Conservation (phyloP, 129 eudicot genomes). For the Apium graveolens region DNA sequence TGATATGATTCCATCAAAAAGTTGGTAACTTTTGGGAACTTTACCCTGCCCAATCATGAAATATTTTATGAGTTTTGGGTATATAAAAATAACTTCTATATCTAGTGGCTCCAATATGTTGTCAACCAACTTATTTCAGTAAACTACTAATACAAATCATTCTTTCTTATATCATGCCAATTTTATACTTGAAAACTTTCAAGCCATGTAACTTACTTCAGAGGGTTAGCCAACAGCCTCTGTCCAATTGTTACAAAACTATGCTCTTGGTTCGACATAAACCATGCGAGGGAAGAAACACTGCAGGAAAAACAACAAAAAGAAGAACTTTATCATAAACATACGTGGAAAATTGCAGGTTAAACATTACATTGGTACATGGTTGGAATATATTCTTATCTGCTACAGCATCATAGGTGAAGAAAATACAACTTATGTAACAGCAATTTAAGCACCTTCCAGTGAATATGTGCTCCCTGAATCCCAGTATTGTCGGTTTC, state of each 20-base stretch:
- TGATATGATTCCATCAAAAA: background rate
- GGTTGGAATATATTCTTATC: background rate
- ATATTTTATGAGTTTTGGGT: background rate
- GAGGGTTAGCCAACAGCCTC: constrained; percentile 79
- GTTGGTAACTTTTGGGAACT: background rate
- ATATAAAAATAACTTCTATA: background rate
- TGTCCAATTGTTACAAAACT: constrained; percentile 96
- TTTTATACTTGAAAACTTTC: constrained; percentile 1
- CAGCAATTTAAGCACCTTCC: constrained; percentile 51
- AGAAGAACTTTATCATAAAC: background rate
- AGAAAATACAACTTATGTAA: background rate
- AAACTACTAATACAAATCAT: background rate
- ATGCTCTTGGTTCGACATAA: constrained; percentile 92
- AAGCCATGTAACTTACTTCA: constrained; percentile 52
- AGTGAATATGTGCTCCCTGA: constrained; percentile 88
- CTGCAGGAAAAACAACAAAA: constrained; percentile 27
- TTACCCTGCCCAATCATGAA: background rate
- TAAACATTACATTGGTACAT: background rate
- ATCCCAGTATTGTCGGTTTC: constrained; percentile 85
- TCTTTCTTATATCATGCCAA: background rate
- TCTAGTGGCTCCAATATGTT: background rate
- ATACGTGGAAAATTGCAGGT: background rate
- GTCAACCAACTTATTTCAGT: background rate
- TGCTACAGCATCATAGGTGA: background rate
- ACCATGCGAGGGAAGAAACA: constrained; percentile 96